Conservation (phyloP, 2,329 filamentous ascomycete genomes). For the Pseudopyricularia javanii region DNA sequence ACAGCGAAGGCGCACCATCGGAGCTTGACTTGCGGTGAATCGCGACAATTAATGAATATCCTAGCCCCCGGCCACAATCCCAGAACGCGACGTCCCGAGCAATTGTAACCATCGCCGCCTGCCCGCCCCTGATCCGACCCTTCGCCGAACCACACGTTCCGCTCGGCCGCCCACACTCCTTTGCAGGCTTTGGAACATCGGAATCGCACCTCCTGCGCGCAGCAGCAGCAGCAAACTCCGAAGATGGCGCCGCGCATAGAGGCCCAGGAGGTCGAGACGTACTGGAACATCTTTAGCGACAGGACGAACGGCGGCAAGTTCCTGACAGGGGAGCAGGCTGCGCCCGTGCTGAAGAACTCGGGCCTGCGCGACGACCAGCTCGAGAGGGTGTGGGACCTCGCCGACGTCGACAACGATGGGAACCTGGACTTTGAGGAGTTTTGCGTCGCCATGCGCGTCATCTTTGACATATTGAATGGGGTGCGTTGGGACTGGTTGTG, state of each 20-base stretch:
- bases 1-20: not conserved
- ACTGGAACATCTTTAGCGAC: conserved; percentile 52
- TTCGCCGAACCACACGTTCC: no score
- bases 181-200: not conserved
- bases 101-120: not conserved
- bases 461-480: conserved; percentile 94
- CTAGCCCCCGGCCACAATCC: not conserved
- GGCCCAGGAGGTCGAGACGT: conserved; percentile 49
- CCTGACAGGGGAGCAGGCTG: conserved; percentile 48
- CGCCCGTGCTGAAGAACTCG: conserved; percentile 51
- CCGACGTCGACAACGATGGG: conserved; percentile 94
- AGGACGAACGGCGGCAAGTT: conserved; percentile 47
- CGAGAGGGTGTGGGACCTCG: conserved; percentile 94
- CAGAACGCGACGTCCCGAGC: not conserved
- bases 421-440: conserved; percentile 99
- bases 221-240: conserved; percentile 7
- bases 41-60: not conserved
- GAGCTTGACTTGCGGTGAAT: not conserved
- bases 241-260: conserved; percentile 49
- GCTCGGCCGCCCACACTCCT: not conserved
- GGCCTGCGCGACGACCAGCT: conserved; percentile 61
- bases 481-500: conserved; percentile 29
- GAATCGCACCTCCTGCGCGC: not conserved
- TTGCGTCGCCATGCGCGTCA: conserved; percentile 95
- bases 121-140: not conserved